Evolutionary conservation across 176 grass and related monocot genomes (phyloP), one percentile per base, ranked within the genome.

Genomic region (Juncus effusus): DNA sequence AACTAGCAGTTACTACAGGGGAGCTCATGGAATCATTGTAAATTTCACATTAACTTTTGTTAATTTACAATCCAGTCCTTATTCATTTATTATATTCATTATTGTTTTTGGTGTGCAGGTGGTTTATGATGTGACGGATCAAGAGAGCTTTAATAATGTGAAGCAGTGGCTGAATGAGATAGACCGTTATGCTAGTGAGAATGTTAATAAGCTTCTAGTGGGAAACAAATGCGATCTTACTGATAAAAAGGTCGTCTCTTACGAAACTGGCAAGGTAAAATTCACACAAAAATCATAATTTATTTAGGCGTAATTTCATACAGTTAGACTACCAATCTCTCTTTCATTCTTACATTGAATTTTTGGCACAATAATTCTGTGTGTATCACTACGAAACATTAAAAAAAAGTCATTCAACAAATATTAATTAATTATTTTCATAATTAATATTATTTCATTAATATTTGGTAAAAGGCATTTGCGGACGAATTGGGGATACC

Each of bases 71-170:
- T 36, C 54, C 36, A 38, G 14, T 68, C 36, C 7, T 63, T 54
- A 62, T 52, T 13, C 51, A 59, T 47, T 10, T 60, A 59, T 42
- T 69, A 53, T 15, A 12, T 41, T 40, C 54, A 36, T 38, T 37
- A 16, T 40, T 3, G 2, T 40, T 55, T 38, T 12, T 72, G 36
- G 36, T 58, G 54, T 79, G 50, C 63, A 90, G 90, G 80, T 95
- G 77, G 90, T 95, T 42, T 95, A 95, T 85, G 90, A 95, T 42
- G 90, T 90, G 75, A 95, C 90, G 53, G 90, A 95, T 62, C 83
- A 90, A 55, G 90, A 95, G 69, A 95, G 90, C 74, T 95, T 95
- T 62, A 90, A 95, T 65, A 95, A 95, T 69, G 90, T 95, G 52
- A 95, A 95, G 63, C 83, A 87, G 51, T 95, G 90, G 90, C 73